Conservation (phyloP, 192 early-diverging fungal species). For the Mortierella hygrophila region DNA sequence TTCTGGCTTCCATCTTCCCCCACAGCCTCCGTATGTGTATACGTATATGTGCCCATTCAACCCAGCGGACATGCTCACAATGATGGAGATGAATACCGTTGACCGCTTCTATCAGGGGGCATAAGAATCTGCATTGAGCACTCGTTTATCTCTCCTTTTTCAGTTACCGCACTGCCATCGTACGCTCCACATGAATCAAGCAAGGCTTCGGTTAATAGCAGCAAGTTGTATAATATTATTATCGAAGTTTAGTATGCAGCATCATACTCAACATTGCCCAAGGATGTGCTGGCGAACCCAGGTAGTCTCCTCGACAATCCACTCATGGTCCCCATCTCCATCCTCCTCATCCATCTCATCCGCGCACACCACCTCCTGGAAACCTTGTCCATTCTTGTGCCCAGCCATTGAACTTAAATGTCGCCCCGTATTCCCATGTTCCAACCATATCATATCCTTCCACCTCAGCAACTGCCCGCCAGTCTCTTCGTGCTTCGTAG, state of each 20-base stretch:
- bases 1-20: conserved; percentile 24
- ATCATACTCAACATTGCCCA: conserved; percentile 14
- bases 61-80: neutral
- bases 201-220: too few species aligned
- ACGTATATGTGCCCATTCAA: conserved; percentile 2
- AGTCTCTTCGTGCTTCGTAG: neutral
- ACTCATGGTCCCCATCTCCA: conserved; percentile 41
- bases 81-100: neutral
- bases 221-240: too few species aligned
- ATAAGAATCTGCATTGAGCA: neutral
- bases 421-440: conserved; percentile 34
- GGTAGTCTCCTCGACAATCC: conserved; percentile 53
- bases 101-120: conserved; percentile 9
- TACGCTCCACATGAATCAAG: too few species aligned
- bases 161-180: too few species aligned
- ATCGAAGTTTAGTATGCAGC: too few species aligned
- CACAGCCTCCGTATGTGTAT: neutral
- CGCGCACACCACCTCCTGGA: conserved; percentile 34
- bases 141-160: too few species aligned
- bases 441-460: conserved; percentile 44
- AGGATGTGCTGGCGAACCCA: conserved; percentile 50
- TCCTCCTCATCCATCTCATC: conserved; percentile 12
- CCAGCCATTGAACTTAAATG: conserved; percentile 35
- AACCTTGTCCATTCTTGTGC: conserved; percentile 38
- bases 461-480: conserved; percentile 23